These are phyloP conservation scores for Yueomyces sp. DNA, from an alignment of 805 yeast genomes.

Conservation along the genomic window DNA sequence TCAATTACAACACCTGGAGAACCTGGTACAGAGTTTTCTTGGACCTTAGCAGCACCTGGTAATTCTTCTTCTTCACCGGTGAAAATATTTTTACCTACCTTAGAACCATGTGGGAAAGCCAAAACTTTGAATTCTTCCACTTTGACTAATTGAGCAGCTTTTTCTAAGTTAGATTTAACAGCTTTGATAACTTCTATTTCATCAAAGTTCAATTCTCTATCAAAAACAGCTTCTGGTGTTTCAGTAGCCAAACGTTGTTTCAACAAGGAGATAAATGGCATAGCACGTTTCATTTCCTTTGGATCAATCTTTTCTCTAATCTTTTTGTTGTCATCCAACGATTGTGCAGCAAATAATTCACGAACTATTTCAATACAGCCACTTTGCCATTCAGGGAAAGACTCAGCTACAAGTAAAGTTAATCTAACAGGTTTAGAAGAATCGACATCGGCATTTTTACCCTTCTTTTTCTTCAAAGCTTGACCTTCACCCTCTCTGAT, in stretches of 20 bases:
- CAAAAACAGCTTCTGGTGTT: conserved; percentile 66
- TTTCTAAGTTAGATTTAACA: conserved; percentile 42
- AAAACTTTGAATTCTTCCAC: conserved; percentile 48
- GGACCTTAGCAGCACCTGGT: conserved; percentile 45
- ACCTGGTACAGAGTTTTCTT: conserved; percentile 85
- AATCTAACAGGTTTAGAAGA: conserved; percentile 57
- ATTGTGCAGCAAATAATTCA: conserved; percentile 51
- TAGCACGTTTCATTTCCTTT: conserved; percentile 91
- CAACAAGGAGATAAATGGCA: conserved; percentile 86
- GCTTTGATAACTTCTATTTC: conserved; percentile 56
- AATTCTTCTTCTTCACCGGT: conserved; percentile 62
- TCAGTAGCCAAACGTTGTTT: conserved; percentile 66
- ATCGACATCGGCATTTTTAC: conserved; percentile 66
- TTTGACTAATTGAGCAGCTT: conserved; percentile 47
- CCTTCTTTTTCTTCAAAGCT: conserved; percentile 78
- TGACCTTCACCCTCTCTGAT: conserved; percentile 90
- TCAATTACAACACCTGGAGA: conserved; percentile 73
- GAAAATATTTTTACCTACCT: conserved; percentile 47
- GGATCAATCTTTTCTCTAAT: conserved; percentile 54
- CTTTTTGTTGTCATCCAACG: conserved; percentile 50
- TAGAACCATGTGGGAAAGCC: conserved; percentile 48
- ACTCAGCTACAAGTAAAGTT: conserved; percentile 57
- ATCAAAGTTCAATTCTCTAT: conserved; percentile 74
- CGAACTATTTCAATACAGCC: conserved; percentile 70
- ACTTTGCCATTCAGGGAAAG: conserved; percentile 91